These are phyloP conservation scores for Solanum hybrid DNA, from an alignment of 305 asterid species.

Conservation along the genomic window DNA sequence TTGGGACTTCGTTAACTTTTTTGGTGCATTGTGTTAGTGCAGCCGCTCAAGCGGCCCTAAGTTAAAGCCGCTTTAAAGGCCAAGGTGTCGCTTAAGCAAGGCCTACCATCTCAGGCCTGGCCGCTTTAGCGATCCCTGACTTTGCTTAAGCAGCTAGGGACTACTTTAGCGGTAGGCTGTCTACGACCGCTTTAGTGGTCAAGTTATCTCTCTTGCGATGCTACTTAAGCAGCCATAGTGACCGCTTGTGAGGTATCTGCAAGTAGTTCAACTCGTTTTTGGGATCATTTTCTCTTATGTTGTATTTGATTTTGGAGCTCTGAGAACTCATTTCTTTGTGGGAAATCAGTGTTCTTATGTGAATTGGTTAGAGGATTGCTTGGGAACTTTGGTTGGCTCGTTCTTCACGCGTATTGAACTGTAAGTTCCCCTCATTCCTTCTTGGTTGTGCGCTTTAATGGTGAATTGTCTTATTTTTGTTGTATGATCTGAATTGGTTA, in stretches of 20 bases:
- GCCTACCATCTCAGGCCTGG: not conserved
- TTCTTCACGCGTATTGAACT: not conserved
- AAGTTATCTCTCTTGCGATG: not conserved
- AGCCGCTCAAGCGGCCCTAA: not conserved
- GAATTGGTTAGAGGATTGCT: not conserved
- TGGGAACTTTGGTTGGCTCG: not conserved
- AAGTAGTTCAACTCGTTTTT: not conserved
- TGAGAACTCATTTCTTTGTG: not conserved
- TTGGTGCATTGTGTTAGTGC: not conserved
- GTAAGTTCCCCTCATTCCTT: not conserved
- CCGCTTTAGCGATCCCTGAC: not conserved
- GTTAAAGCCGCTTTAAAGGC: not conserved
- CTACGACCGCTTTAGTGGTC: not conserved
- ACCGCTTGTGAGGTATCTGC: rapidly evolving
- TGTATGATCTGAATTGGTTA: not conserved
- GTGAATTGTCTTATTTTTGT: not conserved
- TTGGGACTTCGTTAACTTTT: not conserved
- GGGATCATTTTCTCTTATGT: not conserved
- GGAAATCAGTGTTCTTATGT: not conserved
- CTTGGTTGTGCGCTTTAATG: not conserved
- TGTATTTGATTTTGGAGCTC: not conserved
- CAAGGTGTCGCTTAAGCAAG: not conserved
- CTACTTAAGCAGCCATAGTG: not conserved
- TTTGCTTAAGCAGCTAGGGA: not conserved
- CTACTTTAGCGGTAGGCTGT: rapidly evolving